Evolutionary conservation across 139 green algal species (phyloP).

Genomic region (Auxenochlorella pyrenoidosa): DNA sequence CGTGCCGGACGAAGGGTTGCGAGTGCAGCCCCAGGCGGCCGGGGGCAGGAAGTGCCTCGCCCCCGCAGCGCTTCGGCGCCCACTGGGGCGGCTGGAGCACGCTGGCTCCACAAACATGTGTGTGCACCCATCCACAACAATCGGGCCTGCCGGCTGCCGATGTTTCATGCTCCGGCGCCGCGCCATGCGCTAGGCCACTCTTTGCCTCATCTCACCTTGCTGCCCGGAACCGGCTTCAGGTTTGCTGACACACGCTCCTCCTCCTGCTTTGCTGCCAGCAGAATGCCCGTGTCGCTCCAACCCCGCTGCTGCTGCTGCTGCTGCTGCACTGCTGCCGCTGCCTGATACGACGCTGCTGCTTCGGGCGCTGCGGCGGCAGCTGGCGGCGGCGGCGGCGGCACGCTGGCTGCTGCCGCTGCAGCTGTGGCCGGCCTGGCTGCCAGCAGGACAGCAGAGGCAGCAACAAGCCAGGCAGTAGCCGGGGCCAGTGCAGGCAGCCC

Average conservation of each 20-base stretch:
- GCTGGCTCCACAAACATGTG: too few species aligned
- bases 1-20: too few species aligned
- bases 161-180: neutral
- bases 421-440: neutral
- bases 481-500: neutral
- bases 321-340: neutral
- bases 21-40: too few species aligned
- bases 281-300: slow-evolving; percentile 45
- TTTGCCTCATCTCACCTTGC: neutral
- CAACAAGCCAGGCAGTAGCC: neutral
- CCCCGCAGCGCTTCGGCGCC: too few species aligned
- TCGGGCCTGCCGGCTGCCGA: too few species aligned
- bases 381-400: neutral
- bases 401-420: neutral
- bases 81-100: too few species aligned
- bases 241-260: neutral
- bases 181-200: too few species aligned
- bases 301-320: slow-evolving; percentile 28
- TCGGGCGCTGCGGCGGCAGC: slow-evolving; percentile 1
- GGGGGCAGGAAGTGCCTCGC: too few species aligned
- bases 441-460: neutral
- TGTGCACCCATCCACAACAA: too few species aligned
- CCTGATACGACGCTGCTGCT: neutral
- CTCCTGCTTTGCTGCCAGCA: slow-evolving; percentile 19
- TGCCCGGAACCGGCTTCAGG: neutral